A percentile compares a stretch with the other conserved stretches of the same genome.
phyloP scores from a whole-genome alignment of 108 stramenopile genomes.

The Cyclotella cryptica region DNA sequence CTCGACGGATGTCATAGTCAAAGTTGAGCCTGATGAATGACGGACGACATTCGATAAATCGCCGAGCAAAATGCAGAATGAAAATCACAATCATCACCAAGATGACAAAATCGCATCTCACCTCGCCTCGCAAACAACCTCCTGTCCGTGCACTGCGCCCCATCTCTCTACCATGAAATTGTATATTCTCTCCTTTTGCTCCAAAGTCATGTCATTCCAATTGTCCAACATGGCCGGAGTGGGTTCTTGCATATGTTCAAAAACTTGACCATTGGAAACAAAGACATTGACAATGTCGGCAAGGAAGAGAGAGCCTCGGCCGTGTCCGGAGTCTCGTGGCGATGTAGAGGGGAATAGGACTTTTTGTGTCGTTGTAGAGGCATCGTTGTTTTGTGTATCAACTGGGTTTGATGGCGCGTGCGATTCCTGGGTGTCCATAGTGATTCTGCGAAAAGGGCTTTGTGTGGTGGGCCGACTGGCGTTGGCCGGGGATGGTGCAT shows the following conservation, averaged over 20 bases:
- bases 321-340: conserved; percentile 18
- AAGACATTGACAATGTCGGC: conserved; percentile 24
- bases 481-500: no score
- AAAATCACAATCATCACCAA: not conserved
- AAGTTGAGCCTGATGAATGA: conserved; percentile 35
- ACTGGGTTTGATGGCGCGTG: not conserved
- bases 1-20: conserved; percentile 41
- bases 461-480: no score
- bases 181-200: conserved; percentile 13
- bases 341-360: conserved; percentile 18
- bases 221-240: not conserved
- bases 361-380: not conserved
- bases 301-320: conserved; percentile 16
- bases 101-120: conserved; percentile 4
- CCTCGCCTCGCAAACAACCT: conserved; percentile 36
- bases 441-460: no score
- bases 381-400: not conserved
- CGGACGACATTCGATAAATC: not conserved
- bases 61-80: not conserved
- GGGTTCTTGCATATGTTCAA: not conserved
- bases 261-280: not conserved
- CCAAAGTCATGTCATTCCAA: conserved; percentile 11
- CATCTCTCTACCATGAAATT: conserved; percentile 1
- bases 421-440: not conserved
- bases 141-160: conserved; percentile 41